Evolutionary conservation across 305 asterid genomes (phyloP), one percentile per base, ranked within the genome.

Genomic region (Andrographis paniculata): DNA sequence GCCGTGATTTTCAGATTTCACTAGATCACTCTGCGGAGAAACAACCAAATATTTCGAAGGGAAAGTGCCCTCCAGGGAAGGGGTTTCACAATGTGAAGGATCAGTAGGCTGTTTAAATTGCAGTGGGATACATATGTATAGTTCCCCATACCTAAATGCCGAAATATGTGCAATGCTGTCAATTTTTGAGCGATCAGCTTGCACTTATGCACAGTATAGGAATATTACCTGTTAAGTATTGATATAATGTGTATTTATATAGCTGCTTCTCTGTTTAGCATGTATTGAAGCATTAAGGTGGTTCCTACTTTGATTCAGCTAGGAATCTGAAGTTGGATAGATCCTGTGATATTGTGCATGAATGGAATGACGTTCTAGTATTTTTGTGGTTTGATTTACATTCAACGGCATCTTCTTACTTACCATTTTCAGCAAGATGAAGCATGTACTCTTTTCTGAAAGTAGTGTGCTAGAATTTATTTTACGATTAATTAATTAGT

Each of bases 1-100:
- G 75, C 47, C 79, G 75, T 23, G 61, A 61, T 37, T 16, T 12
- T 37, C 79, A 68, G 69, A 68, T 72, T 47, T 42, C 58, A 23
- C 52, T 57, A 38, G 79, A 72, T 59, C 53, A 48, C 19, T 35
- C 41, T 20, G 65, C 70, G 11, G 57, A 39, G 62, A 55, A 21
- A 55, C 56, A 24, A 13, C 55, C 36, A 2, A 43, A 40, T 44
- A 36, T 49, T 49, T 31, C 46, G 33, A 38, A 49, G 35, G 43
- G 23, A 39, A 64, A 54, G 52, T 47, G 23, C 22, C 35, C 12
- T 24, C 20, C 54, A 53, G 61, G 61, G 44, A 48, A 18, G 56
- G 48, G 47, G 31, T 19, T 35, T 42, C 42, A 21, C 42, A 42
- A 30, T 48, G 37, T 15, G 54, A 44, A 44, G 44, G 39, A 37